phyloP scores from a whole-genome alignment of 306 rosid species.

The Vicia faba region DNA sequence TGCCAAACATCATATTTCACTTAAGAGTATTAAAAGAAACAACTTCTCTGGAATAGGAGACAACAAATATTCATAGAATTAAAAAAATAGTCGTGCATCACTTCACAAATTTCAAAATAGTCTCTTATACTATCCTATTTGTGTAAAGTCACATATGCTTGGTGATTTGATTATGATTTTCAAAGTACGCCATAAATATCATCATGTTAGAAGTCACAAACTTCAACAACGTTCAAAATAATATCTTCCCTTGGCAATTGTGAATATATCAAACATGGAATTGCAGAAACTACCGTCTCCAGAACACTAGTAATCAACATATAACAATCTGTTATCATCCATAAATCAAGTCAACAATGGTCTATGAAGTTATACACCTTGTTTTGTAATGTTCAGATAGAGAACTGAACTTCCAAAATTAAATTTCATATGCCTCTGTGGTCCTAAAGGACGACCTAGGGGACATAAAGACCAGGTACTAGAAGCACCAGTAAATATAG shows the following conservation, averaged over 20 bases:
- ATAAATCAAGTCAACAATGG: conserved; percentile 20
- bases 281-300: too few relatives aligned
- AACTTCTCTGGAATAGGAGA: conserved; percentile 14
- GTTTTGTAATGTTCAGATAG: too few relatives aligned
- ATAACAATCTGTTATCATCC: not conserved
- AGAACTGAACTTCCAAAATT: too few relatives aligned
- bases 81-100: conserved; percentile 11
- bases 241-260: not conserved
- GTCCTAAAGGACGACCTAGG: too few relatives aligned
- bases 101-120: conserved; percentile 1
- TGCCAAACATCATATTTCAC: conserved; percentile 2
- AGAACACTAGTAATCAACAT: not conserved
- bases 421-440: too few relatives aligned
- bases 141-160: not conserved
- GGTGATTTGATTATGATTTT: conserved; percentile 8
- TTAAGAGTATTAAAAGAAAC: not conserved
- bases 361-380: not conserved
- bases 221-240: too few relatives aligned
- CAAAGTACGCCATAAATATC: conserved; percentile 14
- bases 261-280: not conserved
- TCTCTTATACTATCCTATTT: not conserved
- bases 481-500: too few relatives aligned
- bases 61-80: conserved; percentile 16
- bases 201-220: not conserved
- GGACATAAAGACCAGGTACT: too few relatives aligned